A percentile compares a stretch with the other conserved stretches of the same genome.
These are phyloP conservation scores for Litchi chinensis DNA, from an alignment of 345 rosid genomes.

Conservation along the genomic window DNA sequence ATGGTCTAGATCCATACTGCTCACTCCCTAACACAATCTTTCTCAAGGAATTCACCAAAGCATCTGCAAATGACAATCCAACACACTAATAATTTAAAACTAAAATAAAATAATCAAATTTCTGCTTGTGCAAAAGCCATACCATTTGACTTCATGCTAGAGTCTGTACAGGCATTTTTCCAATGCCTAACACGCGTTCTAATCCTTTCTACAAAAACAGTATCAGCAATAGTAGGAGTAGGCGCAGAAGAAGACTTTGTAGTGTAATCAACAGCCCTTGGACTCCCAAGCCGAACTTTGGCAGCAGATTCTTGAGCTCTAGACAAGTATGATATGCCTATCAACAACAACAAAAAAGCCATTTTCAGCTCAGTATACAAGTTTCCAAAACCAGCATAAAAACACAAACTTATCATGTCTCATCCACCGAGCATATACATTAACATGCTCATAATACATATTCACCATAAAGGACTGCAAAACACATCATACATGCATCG, in stretches of 20 bases:
- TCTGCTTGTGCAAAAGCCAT: background rate
- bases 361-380: background rate
- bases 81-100: conserved; percentile 10
- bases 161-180: conserved; percentile 53
- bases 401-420: background rate
- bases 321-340: conserved; percentile 88
- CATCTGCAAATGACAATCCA: conserved; percentile 42
- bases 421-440: background rate
- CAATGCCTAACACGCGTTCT: conserved; percentile 70
- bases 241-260: conserved; percentile 41
- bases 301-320: conserved; percentile 78
- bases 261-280: conserved; percentile 35
- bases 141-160: conserved; percentile 54
- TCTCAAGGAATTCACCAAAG: conserved; percentile 59
- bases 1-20: conserved; percentile 67
- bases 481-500: background rate
- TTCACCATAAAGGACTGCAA: background rate
- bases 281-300: conserved; percentile 56
- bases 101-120: conserved; percentile 1
- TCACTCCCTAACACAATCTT: conserved; percentile 58
- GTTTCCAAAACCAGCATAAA: background rate
- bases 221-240: conserved; percentile 62
- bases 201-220: conserved; percentile 63
- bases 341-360: conserved; percentile 8
- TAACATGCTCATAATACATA: background rate